Base-by-base conservation (phyloP, 1,284 basidiomycete genomes). In the Ganoderma lingzhi region DNA sequence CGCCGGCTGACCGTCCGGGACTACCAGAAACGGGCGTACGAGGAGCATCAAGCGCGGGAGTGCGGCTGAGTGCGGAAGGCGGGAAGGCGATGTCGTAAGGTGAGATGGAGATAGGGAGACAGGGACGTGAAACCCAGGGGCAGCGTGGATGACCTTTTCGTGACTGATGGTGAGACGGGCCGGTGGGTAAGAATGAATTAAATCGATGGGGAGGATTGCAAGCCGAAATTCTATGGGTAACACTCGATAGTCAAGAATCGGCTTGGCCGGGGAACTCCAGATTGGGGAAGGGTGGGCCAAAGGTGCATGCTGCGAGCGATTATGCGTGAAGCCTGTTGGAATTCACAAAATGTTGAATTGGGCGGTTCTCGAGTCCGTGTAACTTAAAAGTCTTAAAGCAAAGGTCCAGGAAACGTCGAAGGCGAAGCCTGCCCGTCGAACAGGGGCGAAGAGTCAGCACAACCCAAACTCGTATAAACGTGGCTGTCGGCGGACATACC, bases 401-500 rank as follows among this genome's bases (percentile, higher is more conserved):
- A 23, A 23, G 48, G 48, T 53, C 23, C 59, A 61, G 37, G 39
- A 15, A 42, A 42, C 39, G n/a, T 42, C 23, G n/a, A 61, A 61
- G 37, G 28, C 15, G 56, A 59, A 37, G 56, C 56, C 30, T 59
- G 10, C n/a, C 19, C 48, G 28, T 28, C 23, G 56, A 39, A 37
- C 56, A 39, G 32, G 32, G 19, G 37, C 14, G 56, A 59, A 23
- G 35, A 39, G 37, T 59, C 10, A 37, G 56, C 56, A 6, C 17
- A 19, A 19, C 19, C 19, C 17, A n/a, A n/a, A 19, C 32, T 39
- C 56, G 19, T 23, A 39, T 39, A 35, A 6, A 4, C 56, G 37
- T 56, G 53, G 53, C 30, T 35, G 32, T 56, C 53, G 53, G 53
- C 53, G 53, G 30, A 56, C 53, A 30, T 35, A 56, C 30, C 32